phyloP scores from a whole-genome alignment of 768 basidiomycete species.

The Lyophyllum atratum region DNA sequence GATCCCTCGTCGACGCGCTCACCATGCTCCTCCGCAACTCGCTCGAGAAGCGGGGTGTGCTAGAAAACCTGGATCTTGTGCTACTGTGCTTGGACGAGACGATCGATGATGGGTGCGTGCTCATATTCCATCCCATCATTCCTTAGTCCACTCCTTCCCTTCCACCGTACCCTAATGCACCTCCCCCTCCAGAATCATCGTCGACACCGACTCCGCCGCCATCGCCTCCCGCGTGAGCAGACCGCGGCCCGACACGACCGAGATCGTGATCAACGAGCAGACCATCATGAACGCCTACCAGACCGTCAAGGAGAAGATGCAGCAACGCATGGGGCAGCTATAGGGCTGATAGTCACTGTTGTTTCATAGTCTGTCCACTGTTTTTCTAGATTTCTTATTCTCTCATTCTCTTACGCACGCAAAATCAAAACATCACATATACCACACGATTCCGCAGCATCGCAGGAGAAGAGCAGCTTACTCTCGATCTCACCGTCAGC shows the following conservation, averaged over 20 bases:
- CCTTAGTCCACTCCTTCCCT: background rate
- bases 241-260: conserved; percentile 89
- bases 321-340: conserved; percentile 78
- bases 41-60: conserved; percentile 90
- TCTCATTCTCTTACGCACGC: no score
- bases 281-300: conserved; percentile 92
- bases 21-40: conserved; percentile 86
- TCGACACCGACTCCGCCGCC: conserved; percentile 95
- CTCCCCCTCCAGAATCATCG: conserved; percentile 70
- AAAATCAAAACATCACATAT: no score
- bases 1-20: conserved; percentile 84
- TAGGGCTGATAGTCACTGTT: no score
- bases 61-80: conserved; percentile 94
- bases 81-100: conserved; percentile 95
- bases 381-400: no score
- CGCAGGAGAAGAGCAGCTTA: no score
- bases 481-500: no score
- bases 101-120: conserved; percentile 90
- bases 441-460: no score
- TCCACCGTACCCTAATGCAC: background rate
- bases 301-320: conserved; percentile 84
- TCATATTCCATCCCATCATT: background rate
- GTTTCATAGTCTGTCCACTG: no score
- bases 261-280: conserved; percentile 99
- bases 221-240: conserved; percentile 94